These are phyloP conservation scores for Fusarium subtropicale DNA, from an alignment of 2,329 filamentous ascomycete species.

Conservation along the genomic window DNA sequence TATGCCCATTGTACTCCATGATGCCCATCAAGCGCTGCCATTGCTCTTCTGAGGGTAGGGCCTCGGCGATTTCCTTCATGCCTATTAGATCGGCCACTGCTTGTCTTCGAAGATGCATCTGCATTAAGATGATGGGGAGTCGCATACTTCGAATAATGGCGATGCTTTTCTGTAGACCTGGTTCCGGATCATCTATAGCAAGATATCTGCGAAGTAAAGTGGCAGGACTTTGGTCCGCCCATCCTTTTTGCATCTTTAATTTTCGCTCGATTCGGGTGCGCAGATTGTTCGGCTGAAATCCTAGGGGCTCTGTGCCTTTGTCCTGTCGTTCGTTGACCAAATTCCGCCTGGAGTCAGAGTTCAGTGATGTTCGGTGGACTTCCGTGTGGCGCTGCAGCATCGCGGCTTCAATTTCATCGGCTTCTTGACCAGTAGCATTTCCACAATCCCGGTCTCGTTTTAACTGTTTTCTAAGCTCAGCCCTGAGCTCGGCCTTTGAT, in stretches of 20 bases:
- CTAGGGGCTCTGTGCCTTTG: not conserved
- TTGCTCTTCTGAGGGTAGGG: slow-evolving; percentile 44
- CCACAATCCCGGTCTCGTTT: not conserved
- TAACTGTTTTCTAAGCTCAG: not conserved
- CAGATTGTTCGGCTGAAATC: not conserved
- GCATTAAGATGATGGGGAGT: slow-evolving; percentile 50
- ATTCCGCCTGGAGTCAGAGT: not conserved
- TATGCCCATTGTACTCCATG: slow-evolving; percentile 39
- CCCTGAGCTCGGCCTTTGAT: slow-evolving; percentile 1
- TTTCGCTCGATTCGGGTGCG: slow-evolving; percentile 33
- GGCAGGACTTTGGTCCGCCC: slow-evolving; percentile 43
- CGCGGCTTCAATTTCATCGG: not conserved
- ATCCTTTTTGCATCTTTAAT: slow-evolving; percentile 38
- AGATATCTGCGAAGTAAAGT: slow-evolving; percentile 44
- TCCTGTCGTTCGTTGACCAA: not conserved
- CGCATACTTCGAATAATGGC: slow-evolving; percentile 46
- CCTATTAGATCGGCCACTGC: slow-evolving; percentile 24
- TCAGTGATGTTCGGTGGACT: not conserved
- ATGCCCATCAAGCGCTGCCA: slow-evolving; percentile 42
- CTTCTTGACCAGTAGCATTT: not conserved
- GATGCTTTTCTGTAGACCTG: slow-evolving; percentile 28
- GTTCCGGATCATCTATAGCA: slow-evolving; percentile 5
- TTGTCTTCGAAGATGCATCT: slow-evolving; percentile 48
- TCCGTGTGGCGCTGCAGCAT: not conserved
- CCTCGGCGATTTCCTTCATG: slow-evolving; percentile 33